Evolutionary conservation across 192 early-diverging fungal species (phyloP).

Genomic region (Rhizophlyctis rosea): DNA sequence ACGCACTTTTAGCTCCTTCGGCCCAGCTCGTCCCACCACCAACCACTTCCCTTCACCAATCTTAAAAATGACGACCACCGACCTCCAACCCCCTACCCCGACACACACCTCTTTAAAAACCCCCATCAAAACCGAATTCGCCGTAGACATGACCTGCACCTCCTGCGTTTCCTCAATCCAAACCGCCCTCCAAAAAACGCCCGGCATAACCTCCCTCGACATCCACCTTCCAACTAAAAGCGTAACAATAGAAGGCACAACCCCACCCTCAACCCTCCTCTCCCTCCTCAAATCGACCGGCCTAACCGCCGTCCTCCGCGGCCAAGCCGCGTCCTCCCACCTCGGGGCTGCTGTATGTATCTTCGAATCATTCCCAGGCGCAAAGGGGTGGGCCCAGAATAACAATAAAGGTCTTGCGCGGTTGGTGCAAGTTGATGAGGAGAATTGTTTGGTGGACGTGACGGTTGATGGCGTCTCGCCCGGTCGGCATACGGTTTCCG

Average conservation of each 20-base stretch:
- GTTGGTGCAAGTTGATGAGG: constrained; percentile 71
- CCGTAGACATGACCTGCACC: constrained; percentile 83
- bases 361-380: constrained; percentile 58
- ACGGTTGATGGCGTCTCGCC: constrained; percentile 53
- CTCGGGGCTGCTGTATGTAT: constrained; percentile 89
- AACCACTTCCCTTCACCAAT: no score
- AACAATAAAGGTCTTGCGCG: constrained; percentile 69
- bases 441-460: constrained; percentile 76
- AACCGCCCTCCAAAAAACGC: constrained; percentile 44
- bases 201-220: constrained; percentile 63
- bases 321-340: constrained; percentile 56
- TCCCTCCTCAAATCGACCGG: constrained; percentile 68
- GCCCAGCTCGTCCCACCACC: no score
- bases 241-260: constrained; percentile 71
- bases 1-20: no score
- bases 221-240: constrained; percentile 66
- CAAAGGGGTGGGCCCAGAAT: constrained; percentile 34
- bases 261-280: constrained; percentile 64
- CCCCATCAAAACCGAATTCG: constrained; percentile 58
- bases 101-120: no score
- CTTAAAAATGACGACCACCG: no score
- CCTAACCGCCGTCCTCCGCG: constrained; percentile 72
- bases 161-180: constrained; percentile 69
- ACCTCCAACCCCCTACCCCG: no score
- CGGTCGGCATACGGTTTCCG: constrained; percentile 43